Conservation (phyloP, 2,329 filamentous ascomycete genomes). For the Phyllosticta citribraziliensis region DNA sequence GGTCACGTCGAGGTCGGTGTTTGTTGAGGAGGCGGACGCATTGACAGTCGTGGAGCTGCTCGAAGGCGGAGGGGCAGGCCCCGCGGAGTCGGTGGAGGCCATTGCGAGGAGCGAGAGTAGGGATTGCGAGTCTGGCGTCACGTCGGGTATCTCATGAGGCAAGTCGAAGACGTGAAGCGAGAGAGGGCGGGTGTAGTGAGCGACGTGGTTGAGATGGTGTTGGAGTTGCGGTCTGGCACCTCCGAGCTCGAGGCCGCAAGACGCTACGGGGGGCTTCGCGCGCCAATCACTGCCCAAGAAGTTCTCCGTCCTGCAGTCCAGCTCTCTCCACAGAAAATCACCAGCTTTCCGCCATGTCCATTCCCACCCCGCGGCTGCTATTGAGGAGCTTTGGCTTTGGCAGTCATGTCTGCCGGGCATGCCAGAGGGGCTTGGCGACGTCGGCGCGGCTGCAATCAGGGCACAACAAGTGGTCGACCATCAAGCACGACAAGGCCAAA, state of each 20-base stretch:
- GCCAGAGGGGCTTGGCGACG: slow-evolving; percentile 31
- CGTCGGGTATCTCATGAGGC: slow-evolving; percentile 1
- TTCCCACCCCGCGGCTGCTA: not conserved
- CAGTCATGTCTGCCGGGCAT: slow-evolving; percentile 4
- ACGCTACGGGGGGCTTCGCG: slow-evolving; percentile 2
- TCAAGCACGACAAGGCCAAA: slow-evolving; percentile 87
- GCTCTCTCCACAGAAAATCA: not conserved
- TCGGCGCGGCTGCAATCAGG: slow-evolving; percentile 41
- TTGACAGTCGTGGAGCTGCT: slow-evolving; percentile 20
- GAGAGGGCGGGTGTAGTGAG: not conserved
- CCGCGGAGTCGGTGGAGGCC: slow-evolving; percentile 12
- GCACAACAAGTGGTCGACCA: slow-evolving; percentile 93
- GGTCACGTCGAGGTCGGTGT: slow-evolving; percentile 74
- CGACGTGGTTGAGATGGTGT: slow-evolving; percentile 2
- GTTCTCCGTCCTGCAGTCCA: not conserved
- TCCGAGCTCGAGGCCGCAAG: slow-evolving; percentile 4
- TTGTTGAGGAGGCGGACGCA: slow-evolving; percentile 22
- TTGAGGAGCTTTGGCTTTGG: not conserved
- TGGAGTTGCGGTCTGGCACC: slow-evolving; percentile 1
- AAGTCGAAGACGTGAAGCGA: not conserved
- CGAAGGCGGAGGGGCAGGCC: slow-evolving; percentile 19
- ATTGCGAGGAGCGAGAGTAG: not conserved
- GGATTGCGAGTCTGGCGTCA: not conserved
- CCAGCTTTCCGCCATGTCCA: not conserved
- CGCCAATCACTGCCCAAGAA: not conserved